Conservation (phyloP, 768 basidiomycete genomes). For the Termitomyces sp. region DNA sequence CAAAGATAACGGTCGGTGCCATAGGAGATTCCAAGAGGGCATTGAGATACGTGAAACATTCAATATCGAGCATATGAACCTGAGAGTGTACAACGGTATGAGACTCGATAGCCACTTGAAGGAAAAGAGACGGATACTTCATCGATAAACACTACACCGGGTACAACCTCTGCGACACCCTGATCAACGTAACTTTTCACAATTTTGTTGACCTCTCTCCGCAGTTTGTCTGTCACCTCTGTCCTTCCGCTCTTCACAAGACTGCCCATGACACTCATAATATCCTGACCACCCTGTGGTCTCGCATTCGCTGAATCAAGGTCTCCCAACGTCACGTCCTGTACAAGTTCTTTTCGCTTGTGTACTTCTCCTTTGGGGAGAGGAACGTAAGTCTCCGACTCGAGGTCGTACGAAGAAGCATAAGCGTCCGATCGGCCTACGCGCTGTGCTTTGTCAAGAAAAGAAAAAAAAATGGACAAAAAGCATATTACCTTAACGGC, state of each 20-base stretch:
- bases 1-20: constrained; percentile 96
- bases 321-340: constrained; percentile 59
- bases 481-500: constrained; percentile 76
- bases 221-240: constrained; percentile 94
- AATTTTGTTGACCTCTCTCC: constrained; percentile 94
- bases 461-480: constrained; percentile 1
- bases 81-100: constrained; percentile 23
- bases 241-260: constrained; percentile 91
- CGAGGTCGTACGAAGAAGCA: constrained; percentile 94
- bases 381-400: constrained; percentile 98
- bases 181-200: constrained; percentile 98
- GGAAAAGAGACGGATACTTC: constrained; percentile 53
- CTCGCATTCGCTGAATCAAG: constrained; percentile 95
- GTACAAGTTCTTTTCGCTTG: constrained; percentile 19
- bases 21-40: constrained; percentile 92
- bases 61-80: constrained; percentile 99
- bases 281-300: constrained; percentile 95
- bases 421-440: constrained; percentile 97
- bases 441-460: constrained; percentile 42
- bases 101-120: not conserved
- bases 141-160: constrained; percentile 97
- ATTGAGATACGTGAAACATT: constrained; percentile 98
- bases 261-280: constrained; percentile 95
- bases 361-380: constrained; percentile 47
- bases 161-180: constrained; percentile 95